Evolutionary conservation across 495 filamentous ascomycete genomes (phyloP).

Genomic region (Aspergillus cavernicola): DNA sequence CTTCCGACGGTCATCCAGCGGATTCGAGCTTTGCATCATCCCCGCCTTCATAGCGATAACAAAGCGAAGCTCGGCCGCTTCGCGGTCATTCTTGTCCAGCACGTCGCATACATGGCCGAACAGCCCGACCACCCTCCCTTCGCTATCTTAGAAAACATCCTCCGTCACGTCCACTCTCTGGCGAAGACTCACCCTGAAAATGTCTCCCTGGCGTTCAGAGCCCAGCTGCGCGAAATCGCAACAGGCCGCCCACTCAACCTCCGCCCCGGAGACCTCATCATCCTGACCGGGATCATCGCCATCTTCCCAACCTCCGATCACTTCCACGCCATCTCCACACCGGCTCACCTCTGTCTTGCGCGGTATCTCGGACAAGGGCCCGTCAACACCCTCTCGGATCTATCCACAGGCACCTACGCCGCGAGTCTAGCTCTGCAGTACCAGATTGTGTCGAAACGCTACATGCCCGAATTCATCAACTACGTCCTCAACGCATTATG

Average conservation of each 20-base stretch:
- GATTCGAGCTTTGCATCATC: slow-evolving; percentile 83
- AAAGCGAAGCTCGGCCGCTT: slow-evolving; percentile 78
- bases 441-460: slow-evolving; percentile 74
- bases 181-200: slow-evolving; percentile 76
- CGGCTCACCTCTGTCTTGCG: slow-evolving; percentile 73
- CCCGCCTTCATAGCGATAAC: slow-evolving; percentile 79
- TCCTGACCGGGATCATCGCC: slow-evolving; percentile 75
- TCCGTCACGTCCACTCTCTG: slow-evolving; percentile 81
- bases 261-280: slow-evolving; percentile 68
- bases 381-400: slow-evolving; percentile 58
- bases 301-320: slow-evolving; percentile 95
- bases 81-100: slow-evolving; percentile 69
- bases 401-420: slow-evolving; percentile 73
- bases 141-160: slow-evolving; percentile 59
- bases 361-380: slow-evolving; percentile 77
- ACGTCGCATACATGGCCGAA: slow-evolving; percentile 65
- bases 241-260: slow-evolving; percentile 56
- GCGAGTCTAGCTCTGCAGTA: slow-evolving; percentile 74
- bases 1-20: slow-evolving; percentile 78
- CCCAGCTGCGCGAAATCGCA: slow-evolving; percentile 63
- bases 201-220: slow-evolving; percentile 71
- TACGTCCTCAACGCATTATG: slow-evolving; percentile 75
- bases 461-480: slow-evolving; percentile 81
- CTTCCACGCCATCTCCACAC: slow-evolving; percentile 90
- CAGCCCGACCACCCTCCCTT: slow-evolving; percentile 50